A percentile compares a stretch with the other conserved stretches of the same genome.
These are phyloP conservation scores for Coemansia sp. DNA, from an alignment of 192 early-diverging fungal species.

Conservation along the genomic window DNA sequence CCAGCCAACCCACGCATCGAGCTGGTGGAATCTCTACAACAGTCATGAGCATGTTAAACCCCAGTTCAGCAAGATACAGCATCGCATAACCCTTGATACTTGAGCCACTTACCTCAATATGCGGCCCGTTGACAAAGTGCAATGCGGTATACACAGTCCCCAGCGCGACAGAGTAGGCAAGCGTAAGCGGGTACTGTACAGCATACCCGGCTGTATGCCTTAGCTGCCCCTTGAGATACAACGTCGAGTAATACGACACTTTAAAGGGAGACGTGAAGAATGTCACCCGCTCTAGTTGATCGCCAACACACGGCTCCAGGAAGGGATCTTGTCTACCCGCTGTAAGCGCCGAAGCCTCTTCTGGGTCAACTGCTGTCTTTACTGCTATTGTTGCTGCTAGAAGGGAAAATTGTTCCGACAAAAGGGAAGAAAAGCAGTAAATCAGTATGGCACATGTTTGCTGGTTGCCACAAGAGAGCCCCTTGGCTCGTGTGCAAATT, in stretches of 20 bases:
- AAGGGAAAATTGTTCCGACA: neutral
- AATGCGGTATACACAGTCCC: conserved; percentile 32
- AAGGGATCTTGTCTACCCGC: neutral
- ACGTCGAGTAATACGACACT: conserved; percentile 46
- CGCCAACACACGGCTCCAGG: neutral
- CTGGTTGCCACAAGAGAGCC: neutral
- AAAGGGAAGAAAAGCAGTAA: neutral
- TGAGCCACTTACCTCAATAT: conserved; percentile 14
- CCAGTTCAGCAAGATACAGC: neutral
- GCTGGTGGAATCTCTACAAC: conserved; percentile 14
- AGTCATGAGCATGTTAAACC: neutral
- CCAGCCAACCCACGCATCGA: conserved; percentile 72
- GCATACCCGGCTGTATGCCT: conserved; percentile 16
- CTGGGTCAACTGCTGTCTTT: neutral
- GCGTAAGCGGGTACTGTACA: conserved; percentile 37
- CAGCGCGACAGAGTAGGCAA: conserved; percentile 35
- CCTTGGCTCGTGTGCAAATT: neutral
- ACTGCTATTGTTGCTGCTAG: neutral
- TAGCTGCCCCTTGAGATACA: conserved; percentile 33
- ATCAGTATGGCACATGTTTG: neutral
- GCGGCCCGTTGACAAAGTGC: conserved; percentile 44
- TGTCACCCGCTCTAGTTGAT: conserved; percentile 26
- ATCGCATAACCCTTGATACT: neutral
- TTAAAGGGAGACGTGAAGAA: conserved; percentile 49
- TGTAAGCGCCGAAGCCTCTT: neutral